Conservation (phyloP, 768 basidiomycete species). For the Pleurotus cornucopiae region DNA sequence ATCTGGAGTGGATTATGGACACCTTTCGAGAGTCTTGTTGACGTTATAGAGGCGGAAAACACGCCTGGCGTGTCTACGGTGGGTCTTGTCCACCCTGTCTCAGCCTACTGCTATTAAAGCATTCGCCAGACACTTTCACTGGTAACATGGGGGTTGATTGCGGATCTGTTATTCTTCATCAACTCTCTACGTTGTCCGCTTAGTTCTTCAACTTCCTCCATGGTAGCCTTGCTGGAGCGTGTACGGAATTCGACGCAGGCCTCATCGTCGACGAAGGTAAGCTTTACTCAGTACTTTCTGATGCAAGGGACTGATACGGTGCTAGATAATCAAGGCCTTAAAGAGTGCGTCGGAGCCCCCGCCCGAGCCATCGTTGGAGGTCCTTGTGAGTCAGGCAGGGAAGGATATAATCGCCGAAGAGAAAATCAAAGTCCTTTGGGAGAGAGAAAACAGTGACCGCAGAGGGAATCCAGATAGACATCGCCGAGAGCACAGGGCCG, state of each 20-base stretch:
- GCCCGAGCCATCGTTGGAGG: conserved; percentile 36
- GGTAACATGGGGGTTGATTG: conserved; percentile 55
- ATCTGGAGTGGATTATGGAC: conserved; percentile 82
- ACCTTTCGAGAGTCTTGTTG: conserved; percentile 53
- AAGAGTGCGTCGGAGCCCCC: conserved; percentile 48
- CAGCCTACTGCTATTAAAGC: conserved; percentile 4
- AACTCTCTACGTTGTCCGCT: conserved; percentile 50
- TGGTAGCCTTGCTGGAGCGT: conserved; percentile 45
- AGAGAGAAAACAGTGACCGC: conserved; percentile 23
- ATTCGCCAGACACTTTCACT: conserved; percentile 45
- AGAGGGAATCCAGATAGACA: conserved; percentile 12
- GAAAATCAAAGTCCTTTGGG: conserved; percentile 48
- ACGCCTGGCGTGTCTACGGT: conserved; percentile 38
- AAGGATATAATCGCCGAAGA: conserved; percentile 68
- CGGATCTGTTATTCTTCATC: conserved; percentile 63
- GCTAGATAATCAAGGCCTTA: conserved; percentile 53
- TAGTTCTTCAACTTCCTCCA: conserved; percentile 48
- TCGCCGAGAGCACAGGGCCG: conserved; percentile 2
- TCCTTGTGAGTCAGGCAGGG: conserved; percentile 52
- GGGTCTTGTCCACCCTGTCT: conserved; percentile 12
- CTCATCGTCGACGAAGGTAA: conserved; percentile 45
- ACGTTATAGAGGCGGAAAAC: conserved; percentile 44
- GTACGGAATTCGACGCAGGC: conserved; percentile 46
- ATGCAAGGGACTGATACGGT: conserved; percentile 3
- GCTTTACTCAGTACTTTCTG: neutral